These are phyloP conservation scores for Puccinia polysora DNA, from an alignment of 1,284 basidiomycete species.

Conservation along the genomic window DNA sequence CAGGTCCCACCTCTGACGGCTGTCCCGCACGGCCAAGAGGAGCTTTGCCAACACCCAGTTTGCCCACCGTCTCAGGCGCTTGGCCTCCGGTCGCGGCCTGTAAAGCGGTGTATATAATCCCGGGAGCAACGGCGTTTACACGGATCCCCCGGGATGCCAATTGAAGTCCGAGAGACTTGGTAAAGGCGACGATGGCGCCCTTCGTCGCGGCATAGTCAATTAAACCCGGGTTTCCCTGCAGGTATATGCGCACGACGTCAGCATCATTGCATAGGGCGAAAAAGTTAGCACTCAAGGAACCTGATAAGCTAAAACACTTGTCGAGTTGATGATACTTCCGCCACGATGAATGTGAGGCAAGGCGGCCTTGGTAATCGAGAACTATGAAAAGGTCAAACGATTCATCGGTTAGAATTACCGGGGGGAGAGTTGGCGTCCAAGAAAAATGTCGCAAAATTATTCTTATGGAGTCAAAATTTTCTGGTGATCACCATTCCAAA, in stretches of 20 bases:
- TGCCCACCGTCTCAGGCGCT: constrained; percentile 15
- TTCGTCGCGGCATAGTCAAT: constrained; percentile 62
- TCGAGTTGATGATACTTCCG: constrained; percentile 63
- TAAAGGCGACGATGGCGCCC: constrained; percentile 60
- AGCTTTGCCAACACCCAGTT: constrained; percentile 6
- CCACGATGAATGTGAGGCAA: constrained; percentile 63
- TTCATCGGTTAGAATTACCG: neutral
- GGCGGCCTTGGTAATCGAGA: constrained; percentile 53
- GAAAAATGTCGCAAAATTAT: too few species aligned
- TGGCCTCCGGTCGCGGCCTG: constrained; percentile 47
- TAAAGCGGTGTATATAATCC: constrained; percentile 59
- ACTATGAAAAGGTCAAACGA: constrained; percentile 3
- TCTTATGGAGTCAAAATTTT: too few species aligned
- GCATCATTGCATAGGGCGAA: too few species aligned
- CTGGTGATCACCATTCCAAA: constrained; percentile 61
- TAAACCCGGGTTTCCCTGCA: constrained; percentile 52
- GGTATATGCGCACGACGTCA: neutral
- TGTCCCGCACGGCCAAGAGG: constrained; percentile 33
- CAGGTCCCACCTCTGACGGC: constrained; percentile 21
- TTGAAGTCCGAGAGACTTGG: constrained; percentile 60
- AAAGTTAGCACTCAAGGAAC: constrained; percentile 45
- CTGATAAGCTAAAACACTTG: constrained; percentile 63
- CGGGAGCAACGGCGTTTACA: constrained; percentile 61
- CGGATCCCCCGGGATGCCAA: constrained; percentile 62
- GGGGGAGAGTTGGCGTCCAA: too few species aligned